phyloP scores from a whole-genome alignment of 2,329 filamentous ascomycete species.

The Xylariaceae sp. region DNA sequence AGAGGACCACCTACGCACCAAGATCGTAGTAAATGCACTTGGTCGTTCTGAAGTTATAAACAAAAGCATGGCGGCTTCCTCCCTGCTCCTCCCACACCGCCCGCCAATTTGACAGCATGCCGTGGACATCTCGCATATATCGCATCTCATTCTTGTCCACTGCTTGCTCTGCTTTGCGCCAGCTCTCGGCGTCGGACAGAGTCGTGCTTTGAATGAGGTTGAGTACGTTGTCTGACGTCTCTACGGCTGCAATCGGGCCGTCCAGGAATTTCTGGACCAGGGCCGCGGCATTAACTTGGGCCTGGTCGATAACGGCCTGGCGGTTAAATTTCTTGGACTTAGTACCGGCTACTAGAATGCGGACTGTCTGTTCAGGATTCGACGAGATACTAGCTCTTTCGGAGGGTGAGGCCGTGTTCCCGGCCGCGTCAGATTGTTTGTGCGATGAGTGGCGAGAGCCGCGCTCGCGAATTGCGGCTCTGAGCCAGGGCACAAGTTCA shows the following conservation, averaged over 20 bases:
- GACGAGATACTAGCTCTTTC: conserved; percentile 21
- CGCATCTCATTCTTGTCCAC: conserved; percentile 73
- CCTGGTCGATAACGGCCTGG: conserved; percentile 78
- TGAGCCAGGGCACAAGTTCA: conserved; percentile 76
- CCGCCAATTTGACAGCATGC: conserved; percentile 64
- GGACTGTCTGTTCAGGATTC: conserved; percentile 66
- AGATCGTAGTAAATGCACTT: conserved; percentile 85
- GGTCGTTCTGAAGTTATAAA: conserved; percentile 87
- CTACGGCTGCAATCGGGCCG: conserved; percentile 80
- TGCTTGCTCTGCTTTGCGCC: conserved; percentile 75
- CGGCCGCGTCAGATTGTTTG: conserved; percentile 14
- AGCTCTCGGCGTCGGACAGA: conserved; percentile 76
- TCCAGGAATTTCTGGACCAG: conserved; percentile 68
- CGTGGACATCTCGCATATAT: conserved; percentile 78
- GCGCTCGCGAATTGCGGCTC: conserved; percentile 74
- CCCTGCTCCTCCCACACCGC: conserved; percentile 51
- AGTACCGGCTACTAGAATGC: conserved; percentile 77
- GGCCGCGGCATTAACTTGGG: conserved; percentile 54
- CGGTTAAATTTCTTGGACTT: conserved; percentile 90
- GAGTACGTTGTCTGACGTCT: conserved; percentile 79
- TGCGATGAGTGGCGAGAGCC: conserved; percentile 43
- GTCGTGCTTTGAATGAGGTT: conserved; percentile 69
- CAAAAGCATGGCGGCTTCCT: conserved; percentile 68
- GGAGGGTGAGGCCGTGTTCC: conserved; percentile 11
- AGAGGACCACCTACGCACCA: conserved; percentile 28